These are phyloP conservation scores for Didymella arachidicola DNA, from an alignment of 2,329 filamentous ascomycete genomes.

Conservation along the genomic window DNA sequence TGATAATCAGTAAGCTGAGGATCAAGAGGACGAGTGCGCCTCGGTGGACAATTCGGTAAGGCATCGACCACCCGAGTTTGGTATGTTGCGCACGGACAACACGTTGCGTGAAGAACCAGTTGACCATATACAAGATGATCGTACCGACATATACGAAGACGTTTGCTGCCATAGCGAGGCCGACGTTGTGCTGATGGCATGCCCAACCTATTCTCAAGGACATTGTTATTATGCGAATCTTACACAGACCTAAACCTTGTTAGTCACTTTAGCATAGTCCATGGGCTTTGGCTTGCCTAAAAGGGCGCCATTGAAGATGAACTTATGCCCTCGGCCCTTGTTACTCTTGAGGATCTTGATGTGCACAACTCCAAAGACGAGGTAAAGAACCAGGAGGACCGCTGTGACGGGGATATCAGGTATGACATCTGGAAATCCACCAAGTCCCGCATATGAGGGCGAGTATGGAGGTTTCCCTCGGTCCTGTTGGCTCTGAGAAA, in stretches of 20 bases:
- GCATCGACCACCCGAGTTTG: constrained; percentile 70
- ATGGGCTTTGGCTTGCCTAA: constrained; percentile 44
- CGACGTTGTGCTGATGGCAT: constrained; percentile 51
- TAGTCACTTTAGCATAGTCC: constrained; percentile 7
- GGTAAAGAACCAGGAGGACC: constrained; percentile 54
- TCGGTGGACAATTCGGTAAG: constrained; percentile 59
- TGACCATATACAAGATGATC: constrained; percentile 78
- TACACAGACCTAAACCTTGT: constrained; percentile 52
- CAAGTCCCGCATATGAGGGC: constrained; percentile 37
- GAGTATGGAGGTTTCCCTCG: constrained; percentile 41
- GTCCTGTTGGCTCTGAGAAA: constrained; percentile 21
- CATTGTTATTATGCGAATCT: constrained; percentile 54
- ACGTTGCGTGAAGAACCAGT: constrained; percentile 80
- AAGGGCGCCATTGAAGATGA: constrained; percentile 53
- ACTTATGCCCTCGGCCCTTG: constrained; percentile 52
- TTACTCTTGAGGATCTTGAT: constrained; percentile 54
- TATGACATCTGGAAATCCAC: constrained; percentile 38
- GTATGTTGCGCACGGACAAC: constrained; percentile 78
- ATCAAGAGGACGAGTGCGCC: constrained; percentile 63
- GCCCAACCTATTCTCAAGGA: constrained; percentile 52
- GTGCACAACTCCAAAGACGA: constrained; percentile 51
- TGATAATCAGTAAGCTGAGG: constrained; percentile 69
- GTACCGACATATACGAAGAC: constrained; percentile 79
- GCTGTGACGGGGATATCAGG: constrained; percentile 54
- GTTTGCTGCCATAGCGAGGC: constrained; percentile 65